A percentile compares a stretch with the other conserved stretches of the same genome.
phyloP scores from a whole-genome alignment of 2,329 filamentous ascomycete genomes.

The Chrysosporium queenslandicum region DNA sequence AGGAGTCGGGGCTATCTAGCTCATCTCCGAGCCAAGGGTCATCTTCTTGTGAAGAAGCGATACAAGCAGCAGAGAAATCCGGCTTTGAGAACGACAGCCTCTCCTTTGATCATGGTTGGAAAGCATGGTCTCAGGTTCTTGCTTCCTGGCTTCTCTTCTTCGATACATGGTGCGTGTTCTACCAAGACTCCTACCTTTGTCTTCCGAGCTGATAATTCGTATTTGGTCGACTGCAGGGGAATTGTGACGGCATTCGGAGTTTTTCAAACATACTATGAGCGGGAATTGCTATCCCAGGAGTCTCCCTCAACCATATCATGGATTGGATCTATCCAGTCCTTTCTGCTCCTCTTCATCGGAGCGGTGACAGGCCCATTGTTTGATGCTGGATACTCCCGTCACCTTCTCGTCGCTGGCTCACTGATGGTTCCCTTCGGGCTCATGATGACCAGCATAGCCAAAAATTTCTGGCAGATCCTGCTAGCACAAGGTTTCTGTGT shows the following conservation, averaged over 20 bases:
- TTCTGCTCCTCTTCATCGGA: slow-evolving; percentile 44
- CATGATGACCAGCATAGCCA: slow-evolving; percentile 46
- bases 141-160: slow-evolving; percentile 41
- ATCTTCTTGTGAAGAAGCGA: slow-evolving; percentile 1
- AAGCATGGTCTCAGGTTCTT: slow-evolving; percentile 39
- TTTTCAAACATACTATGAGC: slow-evolving; percentile 46
- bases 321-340: slow-evolving; percentile 45
- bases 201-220: neutral
- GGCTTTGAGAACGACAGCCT: slow-evolving; percentile 15
- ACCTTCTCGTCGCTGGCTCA: slow-evolving; percentile 36
- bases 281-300: slow-evolving; percentile 31
- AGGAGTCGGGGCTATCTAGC: neutral
- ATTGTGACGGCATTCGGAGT: slow-evolving; percentile 45
- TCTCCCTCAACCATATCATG: slow-evolving; percentile 43
- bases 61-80: slow-evolving; percentile 8
- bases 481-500: slow-evolving; percentile 44
- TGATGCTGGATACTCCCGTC: slow-evolving; percentile 43
- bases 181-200: too few relatives aligned
- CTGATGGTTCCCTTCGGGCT: slow-evolving; percentile 42
- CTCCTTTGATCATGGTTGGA: slow-evolving; percentile 18
- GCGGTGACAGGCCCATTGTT: slow-evolving; percentile 46
- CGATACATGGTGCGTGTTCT: slow-evolving; percentile 39
- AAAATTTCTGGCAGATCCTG: slow-evolving; percentile 45
- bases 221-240: slow-evolving; percentile 29
- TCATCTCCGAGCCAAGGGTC: slow-evolving; percentile 3